These are phyloP conservation scores for Dendrocalamus sinicus DNA, from an alignment of 176 grass and related monocot genomes.

Conservation along the genomic window DNA sequence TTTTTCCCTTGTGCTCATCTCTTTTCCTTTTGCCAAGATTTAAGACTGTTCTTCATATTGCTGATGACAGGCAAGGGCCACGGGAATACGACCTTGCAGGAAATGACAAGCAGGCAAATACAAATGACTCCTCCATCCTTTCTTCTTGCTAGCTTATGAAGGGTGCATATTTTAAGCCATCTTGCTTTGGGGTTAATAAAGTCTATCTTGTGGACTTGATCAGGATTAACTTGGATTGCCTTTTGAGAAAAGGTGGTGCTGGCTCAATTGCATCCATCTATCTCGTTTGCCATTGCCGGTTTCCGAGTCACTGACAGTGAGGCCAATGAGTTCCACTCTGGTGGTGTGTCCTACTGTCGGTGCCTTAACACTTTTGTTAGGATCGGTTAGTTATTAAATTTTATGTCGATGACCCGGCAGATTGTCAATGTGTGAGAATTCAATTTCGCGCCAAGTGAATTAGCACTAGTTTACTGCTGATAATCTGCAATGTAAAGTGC, in stretches of 20 bases:
- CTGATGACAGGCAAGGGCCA: constrained; percentile 55
- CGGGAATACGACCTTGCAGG: constrained; percentile 53
- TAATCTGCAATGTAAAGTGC: constrained; percentile 54
- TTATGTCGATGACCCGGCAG: constrained; percentile 25
- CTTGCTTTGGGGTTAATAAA: constrained; percentile 79
- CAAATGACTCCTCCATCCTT: constrained; percentile 52
- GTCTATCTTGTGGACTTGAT: constrained; percentile 65
- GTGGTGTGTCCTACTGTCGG: neutral
- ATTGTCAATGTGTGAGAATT: constrained; percentile 63
- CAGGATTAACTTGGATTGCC: constrained; percentile 51
- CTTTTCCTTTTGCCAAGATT: constrained; percentile 52
- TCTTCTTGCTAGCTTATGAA: constrained; percentile 61
- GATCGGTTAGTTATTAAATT: neutral
- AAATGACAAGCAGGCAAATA: constrained; percentile 61
- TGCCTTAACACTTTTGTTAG: neutral
- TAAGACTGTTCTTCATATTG: constrained; percentile 49
- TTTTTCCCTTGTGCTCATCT: constrained; percentile 63
- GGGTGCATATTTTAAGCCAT: constrained; percentile 57
- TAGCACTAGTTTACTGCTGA: constrained; percentile 6
- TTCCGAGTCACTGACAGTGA: constrained; percentile 25
- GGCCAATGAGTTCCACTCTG: neutral
- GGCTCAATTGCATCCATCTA: constrained; percentile 19
- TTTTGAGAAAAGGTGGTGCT: constrained; percentile 53
- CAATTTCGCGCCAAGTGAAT: constrained; percentile 47
- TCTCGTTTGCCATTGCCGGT: neutral